Conservation (phyloP, 2,329 filamentous ascomycete species). For the Trichoderma afroharzianum region DNA sequence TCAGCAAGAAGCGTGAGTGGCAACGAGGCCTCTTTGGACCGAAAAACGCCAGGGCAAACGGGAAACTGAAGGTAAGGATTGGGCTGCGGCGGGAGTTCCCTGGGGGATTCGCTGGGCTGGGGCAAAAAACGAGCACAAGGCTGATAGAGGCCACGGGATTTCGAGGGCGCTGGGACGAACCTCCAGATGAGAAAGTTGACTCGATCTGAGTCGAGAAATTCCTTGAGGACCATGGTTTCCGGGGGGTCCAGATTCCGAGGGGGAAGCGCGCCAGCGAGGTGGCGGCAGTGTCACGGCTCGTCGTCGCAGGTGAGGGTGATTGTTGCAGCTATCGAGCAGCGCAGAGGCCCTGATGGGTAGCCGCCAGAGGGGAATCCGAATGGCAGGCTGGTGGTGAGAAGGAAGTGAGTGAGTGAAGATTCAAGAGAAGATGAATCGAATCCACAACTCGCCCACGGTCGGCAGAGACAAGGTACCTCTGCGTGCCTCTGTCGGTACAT, state of each 20-base stretch:
- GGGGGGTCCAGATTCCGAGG: slow-evolving; percentile 15
- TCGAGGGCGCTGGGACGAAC: slow-evolving; percentile 44
- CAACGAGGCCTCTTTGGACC: slow-evolving; percentile 15
- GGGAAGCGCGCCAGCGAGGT: slow-evolving; percentile 28
- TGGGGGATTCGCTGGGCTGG: slow-evolving; percentile 19
- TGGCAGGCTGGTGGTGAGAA: slow-evolving; percentile 14
- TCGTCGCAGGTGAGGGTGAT: slow-evolving; percentile 19
- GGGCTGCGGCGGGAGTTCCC: background rate
- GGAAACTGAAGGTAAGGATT: background rate
- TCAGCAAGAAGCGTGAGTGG: slow-evolving; percentile 18
- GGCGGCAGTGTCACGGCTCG: slow-evolving; percentile 31
- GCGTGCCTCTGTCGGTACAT: slow-evolving; percentile 18
- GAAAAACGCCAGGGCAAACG: background rate
- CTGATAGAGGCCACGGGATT: background rate
- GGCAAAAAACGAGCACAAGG: slow-evolving; percentile 23
- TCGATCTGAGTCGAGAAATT: slow-evolving; percentile 62
- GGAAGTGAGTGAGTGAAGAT: slow-evolving; percentile 23
- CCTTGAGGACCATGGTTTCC: slow-evolving; percentile 50
- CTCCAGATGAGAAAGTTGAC: slow-evolving; percentile 70
- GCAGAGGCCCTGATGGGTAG: slow-evolving; percentile 5
- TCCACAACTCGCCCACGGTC: slow-evolving; percentile 21
- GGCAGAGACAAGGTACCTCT: slow-evolving; percentile 16
- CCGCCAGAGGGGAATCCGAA: slow-evolving; percentile 1
- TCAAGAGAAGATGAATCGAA: slow-evolving; percentile 24
- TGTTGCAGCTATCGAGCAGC: slow-evolving; percentile 13